Base-by-base conservation (phyloP, 176 grass and related monocot species). In the Oryza brachyantha region DNA sequence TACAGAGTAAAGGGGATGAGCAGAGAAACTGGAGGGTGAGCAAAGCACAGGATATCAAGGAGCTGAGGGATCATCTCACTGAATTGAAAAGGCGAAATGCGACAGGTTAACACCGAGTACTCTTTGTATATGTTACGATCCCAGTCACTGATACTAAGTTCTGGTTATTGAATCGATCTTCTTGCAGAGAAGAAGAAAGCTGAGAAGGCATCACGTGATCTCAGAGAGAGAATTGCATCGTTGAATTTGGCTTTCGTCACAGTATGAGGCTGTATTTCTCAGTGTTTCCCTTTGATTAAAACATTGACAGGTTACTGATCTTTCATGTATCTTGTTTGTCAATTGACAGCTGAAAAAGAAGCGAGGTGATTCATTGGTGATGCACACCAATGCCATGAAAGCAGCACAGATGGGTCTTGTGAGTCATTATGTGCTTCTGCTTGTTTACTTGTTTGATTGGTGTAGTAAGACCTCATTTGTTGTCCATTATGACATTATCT, bases 1-100 rank as follows among this genome's bases (percentile, higher is more conserved):
- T 17, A 8, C 80, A 99, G 96, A 93, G 76, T 40, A 93, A 85
- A 85, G 84, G 79, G 31, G 90, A 89, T 78, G 84, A 99, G 39
- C 96, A 93, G 77, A 86, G 67, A 79, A 89, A 74, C 65, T 96
- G 90, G 96, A 92, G 81, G 74, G 62, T 77, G 34, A 73, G 78
- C 72, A 93, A 93, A 88, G 57, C 81, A 68, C 86, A 96, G 26
- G 91, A 91, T 71, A 83, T 84, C 17, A 91, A 89, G 73, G 89
- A 88, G 46, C 80, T 99, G 79, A 93, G 72, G 84, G 81, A 93
- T 43, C 67, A 50, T 14, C 83, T 96, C 66, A 79, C 21, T 54
- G 72, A 84, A 73, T 62, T 93, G 70, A 90, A 83, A 81, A 89
- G 67, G 57, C 40, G 68, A 83, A 91, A 81, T 84, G 81, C 59